phyloP scores from a whole-genome alignment of 345 rosid genomes.

The Salix suchowensis region DNA sequence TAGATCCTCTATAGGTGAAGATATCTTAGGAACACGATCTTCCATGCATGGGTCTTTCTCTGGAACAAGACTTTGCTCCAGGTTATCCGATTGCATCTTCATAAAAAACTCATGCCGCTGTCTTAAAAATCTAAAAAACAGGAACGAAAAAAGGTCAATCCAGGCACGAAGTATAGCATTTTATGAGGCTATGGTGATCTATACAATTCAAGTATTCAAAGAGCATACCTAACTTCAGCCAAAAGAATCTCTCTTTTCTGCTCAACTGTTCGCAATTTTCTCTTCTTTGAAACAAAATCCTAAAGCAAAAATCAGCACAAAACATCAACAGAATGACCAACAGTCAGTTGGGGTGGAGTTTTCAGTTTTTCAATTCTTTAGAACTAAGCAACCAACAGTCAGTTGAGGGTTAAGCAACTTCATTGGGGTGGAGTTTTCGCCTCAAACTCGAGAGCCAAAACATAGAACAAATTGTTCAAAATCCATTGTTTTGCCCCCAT shows the following conservation, averaged over 20 bases:
- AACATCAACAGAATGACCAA: neutral
- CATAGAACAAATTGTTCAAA: neutral
- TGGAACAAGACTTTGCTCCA: neutral
- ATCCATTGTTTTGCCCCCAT: neutral
- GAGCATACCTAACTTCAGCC: constrained; percentile 40
- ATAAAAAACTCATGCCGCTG: constrained; percentile 9
- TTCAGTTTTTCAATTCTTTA: too few relatives aligned
- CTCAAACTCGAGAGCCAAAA: neutral
- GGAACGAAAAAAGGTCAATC: neutral
- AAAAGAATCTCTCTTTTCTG: constrained; percentile 37
- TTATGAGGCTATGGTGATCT: neutral
- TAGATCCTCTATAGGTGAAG: too few relatives aligned
- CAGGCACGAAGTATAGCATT: neutral
- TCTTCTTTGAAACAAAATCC: constrained; percentile 45
- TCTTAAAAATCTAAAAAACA: constrained; percentile 21
- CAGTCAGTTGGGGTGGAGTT: neutral
- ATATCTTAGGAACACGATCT: too few relatives aligned
- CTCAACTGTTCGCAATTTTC: constrained; percentile 25
- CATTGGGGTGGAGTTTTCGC: neutral
- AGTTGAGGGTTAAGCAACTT: neutral
- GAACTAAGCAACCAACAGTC: too few relatives aligned
- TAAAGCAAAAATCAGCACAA: constrained; percentile 8
- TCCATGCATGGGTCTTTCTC: too few relatives aligned
- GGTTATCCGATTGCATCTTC: neutral
- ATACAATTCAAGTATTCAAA: neutral